phyloP scores from a whole-genome alignment of 75 land plant genomes.

The Picea sitchensis region DNA sequence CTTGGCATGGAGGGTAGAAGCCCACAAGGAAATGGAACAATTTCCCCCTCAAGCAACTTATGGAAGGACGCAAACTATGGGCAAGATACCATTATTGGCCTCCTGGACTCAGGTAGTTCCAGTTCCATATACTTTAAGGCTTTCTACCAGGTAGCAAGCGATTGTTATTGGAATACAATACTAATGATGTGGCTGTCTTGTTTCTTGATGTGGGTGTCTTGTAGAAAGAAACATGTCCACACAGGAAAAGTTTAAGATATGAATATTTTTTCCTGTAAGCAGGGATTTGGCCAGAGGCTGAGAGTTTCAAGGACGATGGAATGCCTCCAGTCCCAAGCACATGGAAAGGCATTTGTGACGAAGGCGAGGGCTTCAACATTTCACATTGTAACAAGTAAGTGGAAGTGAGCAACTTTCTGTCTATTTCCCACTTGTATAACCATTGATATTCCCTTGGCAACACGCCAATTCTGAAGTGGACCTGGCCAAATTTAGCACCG shows the following conservation, averaged over 20 bases:
- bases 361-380: constrained; percentile 50
- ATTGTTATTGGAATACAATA: too few species aligned
- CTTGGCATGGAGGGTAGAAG: constrained; percentile 31
- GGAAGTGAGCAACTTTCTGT: neutral
- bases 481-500: neutral
- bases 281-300: too few species aligned
- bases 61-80: constrained; percentile 30
- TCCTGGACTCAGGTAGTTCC: constrained; percentile 52
- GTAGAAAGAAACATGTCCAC: too few species aligned
- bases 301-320: too few species aligned
- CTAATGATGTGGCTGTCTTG: too few species aligned
- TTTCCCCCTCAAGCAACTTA: constrained; percentile 7
- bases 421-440: neutral
- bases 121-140: too few species aligned
- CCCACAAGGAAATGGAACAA: neutral
- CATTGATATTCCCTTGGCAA: neutral
- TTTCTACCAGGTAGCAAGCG: too few species aligned
- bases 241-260: too few species aligned
- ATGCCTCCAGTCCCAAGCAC: too few species aligned
- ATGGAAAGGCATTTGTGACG: constrained; percentile 11
- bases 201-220: too few species aligned
- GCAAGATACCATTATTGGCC: constrained; percentile 53
- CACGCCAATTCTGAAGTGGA: neutral
- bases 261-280: too few species aligned
- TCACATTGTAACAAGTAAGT: constrained; percentile 62